phyloP scores from a whole-genome alignment of 192 early-diverging fungal species.

The Entomortierella chlamydospora region DNA sequence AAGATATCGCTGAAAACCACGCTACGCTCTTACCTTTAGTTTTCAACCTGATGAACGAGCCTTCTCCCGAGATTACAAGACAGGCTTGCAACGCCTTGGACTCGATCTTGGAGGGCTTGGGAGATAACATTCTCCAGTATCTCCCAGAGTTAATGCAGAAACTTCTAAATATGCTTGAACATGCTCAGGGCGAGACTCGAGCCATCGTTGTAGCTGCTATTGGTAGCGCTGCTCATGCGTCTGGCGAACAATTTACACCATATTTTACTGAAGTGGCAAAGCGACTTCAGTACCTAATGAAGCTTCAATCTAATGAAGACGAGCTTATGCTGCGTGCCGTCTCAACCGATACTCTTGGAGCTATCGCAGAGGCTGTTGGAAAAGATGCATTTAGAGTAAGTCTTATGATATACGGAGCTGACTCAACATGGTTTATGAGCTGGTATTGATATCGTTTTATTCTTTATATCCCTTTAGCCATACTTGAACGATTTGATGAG shows the following conservation, averaged over 20 bases:
- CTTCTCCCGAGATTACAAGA: conserved; percentile 77
- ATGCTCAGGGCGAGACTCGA: conserved; percentile 74
- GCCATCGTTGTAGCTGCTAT: conserved; percentile 86
- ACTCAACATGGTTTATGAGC: too few species aligned
- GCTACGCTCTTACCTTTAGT: conserved; percentile 86
- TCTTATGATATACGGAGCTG: background rate
- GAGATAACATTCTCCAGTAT: conserved; percentile 82
- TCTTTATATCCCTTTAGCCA: conserved; percentile 48
- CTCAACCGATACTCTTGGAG: conserved; percentile 85
- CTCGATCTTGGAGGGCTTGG: conserved; percentile 89
- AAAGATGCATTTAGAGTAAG: conserved; percentile 75
- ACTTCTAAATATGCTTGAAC: conserved; percentile 79
- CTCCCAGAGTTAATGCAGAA: conserved; percentile 86
- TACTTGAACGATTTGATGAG: conserved; percentile 80
- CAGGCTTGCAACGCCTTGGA: conserved; percentile 89
- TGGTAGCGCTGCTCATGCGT: conserved; percentile 91
- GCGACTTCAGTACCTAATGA: conserved; percentile 79
- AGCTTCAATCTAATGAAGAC: conserved; percentile 73
- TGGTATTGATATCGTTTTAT: too few species aligned
- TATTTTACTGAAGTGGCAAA: conserved; percentile 82
- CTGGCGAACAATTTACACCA: conserved; percentile 73
- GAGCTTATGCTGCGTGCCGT: conserved; percentile 84
- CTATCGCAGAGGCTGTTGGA: conserved; percentile 90
- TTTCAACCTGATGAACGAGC: conserved; percentile 85
- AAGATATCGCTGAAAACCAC: conserved; percentile 85